Evolutionary conservation across 1,139 yeast genomes (phyloP), one percentile per base, ranked within the genome.

Genomic region (Sugiyamaella japonica): DNA sequence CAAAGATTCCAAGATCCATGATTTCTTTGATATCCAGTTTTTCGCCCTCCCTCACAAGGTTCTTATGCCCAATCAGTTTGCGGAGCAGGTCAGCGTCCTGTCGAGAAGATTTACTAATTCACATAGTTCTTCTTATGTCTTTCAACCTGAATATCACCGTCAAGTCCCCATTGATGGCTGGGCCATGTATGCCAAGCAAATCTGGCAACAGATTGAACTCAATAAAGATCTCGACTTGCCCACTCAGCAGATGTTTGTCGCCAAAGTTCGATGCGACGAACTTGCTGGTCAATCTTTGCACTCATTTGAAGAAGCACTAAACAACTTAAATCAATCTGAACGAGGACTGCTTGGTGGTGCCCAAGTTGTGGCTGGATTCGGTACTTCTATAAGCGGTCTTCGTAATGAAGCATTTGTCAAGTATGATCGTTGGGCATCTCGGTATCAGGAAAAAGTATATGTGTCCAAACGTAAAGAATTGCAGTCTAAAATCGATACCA

Each of bases 171-270:
- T 93, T 50, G 99, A 93, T 70, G 99, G 97, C 12, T 93, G 99
- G 98, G 82, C 95, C 4, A 74, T 90, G 72, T 93, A 93, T 66
- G 91, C 97, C 0, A 86, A 84, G 54, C 88, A 85, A 66, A 85
- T 96, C 61, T 93, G 99, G 99, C 85, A 87, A 51, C 97, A 90
- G 70, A 93, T 93, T 65, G 96, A 90, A 70, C 79, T 80, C 58
- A 93, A 93, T 72, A 91, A 89, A 71, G 99, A 93, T 68, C 80
- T 93, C 63, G 99, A 93, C 71, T 78, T 93, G 63, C 99, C 99
- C 25, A 91, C 98, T 0, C 99, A 93, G 69, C 99, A 93, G 69
- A 88, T 89, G 45, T 76, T 93, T 57, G 98, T 93, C 16, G 96
- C 99, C 4, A 83, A 93, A 63, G 93, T 89, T 73, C 84, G 96